A percentile compares a stretch with the other conserved stretches of the same genome.
These are phyloP conservation scores for Akanthomyces dipterigenus DNA, from an alignment of 2,329 filamentous ascomycete genomes.

Conservation along the genomic window DNA sequence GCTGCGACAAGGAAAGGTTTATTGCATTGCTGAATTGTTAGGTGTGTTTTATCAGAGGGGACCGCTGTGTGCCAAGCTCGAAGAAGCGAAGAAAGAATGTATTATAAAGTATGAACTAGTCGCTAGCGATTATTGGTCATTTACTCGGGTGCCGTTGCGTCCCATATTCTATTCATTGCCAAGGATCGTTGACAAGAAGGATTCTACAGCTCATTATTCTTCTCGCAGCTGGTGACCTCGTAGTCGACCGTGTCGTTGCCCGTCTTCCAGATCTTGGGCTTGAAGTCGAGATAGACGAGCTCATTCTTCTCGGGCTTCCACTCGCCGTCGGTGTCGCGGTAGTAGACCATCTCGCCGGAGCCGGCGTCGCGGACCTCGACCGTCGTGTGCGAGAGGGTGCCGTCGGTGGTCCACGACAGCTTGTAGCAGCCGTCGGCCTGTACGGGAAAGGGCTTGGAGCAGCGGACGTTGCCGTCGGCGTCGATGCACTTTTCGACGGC, in stretches of 20 bases:
- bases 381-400: constrained; percentile 33
- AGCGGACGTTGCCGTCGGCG: constrained; percentile 30
- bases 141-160: background rate
- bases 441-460: constrained; percentile 34
- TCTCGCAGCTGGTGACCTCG: constrained; percentile 21
- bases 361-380: constrained; percentile 30
- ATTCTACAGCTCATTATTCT: constrained; percentile 5
- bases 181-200: too few species aligned
- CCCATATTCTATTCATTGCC: too few species aligned
- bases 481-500: constrained; percentile 36
- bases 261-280: constrained; percentile 36
- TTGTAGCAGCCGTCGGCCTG: constrained; percentile 32
- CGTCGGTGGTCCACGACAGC: constrained; percentile 32
- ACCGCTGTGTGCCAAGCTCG: too few species aligned
- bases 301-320: constrained; percentile 39
- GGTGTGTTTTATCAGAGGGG: too few species aligned
- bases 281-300: constrained; percentile 39
- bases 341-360: constrained; percentile 34
- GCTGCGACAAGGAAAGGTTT: background rate
- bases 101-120: background rate
- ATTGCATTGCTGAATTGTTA: background rate
- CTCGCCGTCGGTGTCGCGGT: constrained; percentile 38
- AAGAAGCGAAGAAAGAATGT: background rate
- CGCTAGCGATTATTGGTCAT: background rate
- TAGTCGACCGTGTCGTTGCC: constrained; percentile 40